phyloP scores from a whole-genome alignment of 78 protist genomes.

The Dictyostelium capitatum region DNA sequence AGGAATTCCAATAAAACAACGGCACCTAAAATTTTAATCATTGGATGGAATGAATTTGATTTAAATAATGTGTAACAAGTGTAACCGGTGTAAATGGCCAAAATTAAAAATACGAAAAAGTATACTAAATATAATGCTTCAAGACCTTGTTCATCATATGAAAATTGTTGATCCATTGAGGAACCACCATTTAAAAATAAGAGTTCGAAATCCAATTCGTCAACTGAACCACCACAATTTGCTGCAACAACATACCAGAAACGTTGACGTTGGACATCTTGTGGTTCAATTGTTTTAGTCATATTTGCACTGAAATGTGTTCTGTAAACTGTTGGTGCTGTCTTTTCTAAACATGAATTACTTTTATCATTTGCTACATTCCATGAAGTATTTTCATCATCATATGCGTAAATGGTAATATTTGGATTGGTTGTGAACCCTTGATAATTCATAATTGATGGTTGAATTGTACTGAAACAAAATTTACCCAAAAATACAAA shows the following conservation, averaged over 20 bases:
- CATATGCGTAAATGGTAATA: background rate
- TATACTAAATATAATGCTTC: constrained; percentile 70
- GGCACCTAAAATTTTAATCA: constrained; percentile 14
- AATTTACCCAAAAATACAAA: constrained; percentile 43
- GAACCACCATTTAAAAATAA: constrained; percentile 36
- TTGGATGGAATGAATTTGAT: constrained; percentile 72
- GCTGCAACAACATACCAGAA: constrained; percentile 80
- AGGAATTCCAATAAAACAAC: constrained; percentile 49
- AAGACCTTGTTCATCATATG: constrained; percentile 80
- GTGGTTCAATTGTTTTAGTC: background rate
- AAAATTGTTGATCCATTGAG: constrained; percentile 26
- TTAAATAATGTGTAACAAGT: background rate
- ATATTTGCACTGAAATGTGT: background rate
- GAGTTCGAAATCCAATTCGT: constrained; percentile 16
- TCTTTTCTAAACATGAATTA: background rate
- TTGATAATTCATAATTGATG: background rate
- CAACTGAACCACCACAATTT: constrained; percentile 32
- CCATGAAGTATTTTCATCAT: background rate
- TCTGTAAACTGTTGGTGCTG: background rate
- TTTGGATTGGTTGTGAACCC: background rate
- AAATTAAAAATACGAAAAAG: constrained; percentile 62
- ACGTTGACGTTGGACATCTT: constrained; percentile 35
- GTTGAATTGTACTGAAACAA: constrained; percentile 22
- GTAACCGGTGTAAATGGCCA: constrained; percentile 11
- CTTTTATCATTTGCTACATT: background rate